A percentile compares a stretch with the other conserved stretches of the same genome.
Evolutionary conservation across 2,329 filamentous ascomycete species (phyloP).

Genomic region (Trichoderma arundinaceum): DNA sequence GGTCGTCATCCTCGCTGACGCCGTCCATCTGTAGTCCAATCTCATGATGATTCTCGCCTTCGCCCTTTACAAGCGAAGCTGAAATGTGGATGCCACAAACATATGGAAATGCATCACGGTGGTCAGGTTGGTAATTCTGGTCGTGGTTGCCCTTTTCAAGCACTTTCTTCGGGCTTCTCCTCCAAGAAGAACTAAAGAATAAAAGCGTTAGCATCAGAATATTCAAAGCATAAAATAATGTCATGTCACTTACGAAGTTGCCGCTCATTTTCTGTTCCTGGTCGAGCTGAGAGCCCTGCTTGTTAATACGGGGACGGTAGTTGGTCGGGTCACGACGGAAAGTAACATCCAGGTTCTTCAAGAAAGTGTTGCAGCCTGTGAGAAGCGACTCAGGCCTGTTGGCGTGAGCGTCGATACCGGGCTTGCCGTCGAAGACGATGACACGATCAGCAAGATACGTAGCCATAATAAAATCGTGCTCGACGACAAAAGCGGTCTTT

Average conservation of each 20-base stretch:
- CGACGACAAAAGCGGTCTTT: slow-evolving; percentile 98
- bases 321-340: slow-evolving; percentile 98
- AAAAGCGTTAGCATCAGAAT: slow-evolving; percentile 34
- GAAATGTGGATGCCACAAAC: slow-evolving; percentile 60
- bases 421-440: slow-evolving; percentile 96
- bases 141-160: slow-evolving; percentile 61
- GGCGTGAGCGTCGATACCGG: slow-evolving; percentile 84
- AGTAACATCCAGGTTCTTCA: slow-evolving; percentile 96
- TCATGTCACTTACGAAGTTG: slow-evolving; percentile 74
- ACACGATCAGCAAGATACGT: slow-evolving; percentile 83
- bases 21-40: slow-evolving; percentile 53
- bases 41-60: slow-evolving; percentile 41
- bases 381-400: slow-evolving; percentile 90
- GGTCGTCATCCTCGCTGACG: slow-evolving; percentile 68
- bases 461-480: slow-evolving; percentile 99
- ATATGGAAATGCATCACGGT: slow-evolving; percentile 47
- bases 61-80: slow-evolving; percentile 40
- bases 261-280: slow-evolving; percentile 94
- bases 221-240: slow-evolving; percentile 6
- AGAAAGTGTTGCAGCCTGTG: slow-evolving; percentile 94
- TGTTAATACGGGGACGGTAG: slow-evolving; percentile 98
- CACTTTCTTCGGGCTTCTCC: slow-evolving; percentile 64
- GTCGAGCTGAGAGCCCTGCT: slow-evolving; percentile 91
- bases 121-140: slow-evolving; percentile 40
- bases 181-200: slow-evolving; percentile 85